Percentiles rank a stretch among this genome's conserved stretches.
phyloP scores from a whole-genome alignment of 2,329 filamentous ascomycete species.

The Microdochium paspali region DNA sequence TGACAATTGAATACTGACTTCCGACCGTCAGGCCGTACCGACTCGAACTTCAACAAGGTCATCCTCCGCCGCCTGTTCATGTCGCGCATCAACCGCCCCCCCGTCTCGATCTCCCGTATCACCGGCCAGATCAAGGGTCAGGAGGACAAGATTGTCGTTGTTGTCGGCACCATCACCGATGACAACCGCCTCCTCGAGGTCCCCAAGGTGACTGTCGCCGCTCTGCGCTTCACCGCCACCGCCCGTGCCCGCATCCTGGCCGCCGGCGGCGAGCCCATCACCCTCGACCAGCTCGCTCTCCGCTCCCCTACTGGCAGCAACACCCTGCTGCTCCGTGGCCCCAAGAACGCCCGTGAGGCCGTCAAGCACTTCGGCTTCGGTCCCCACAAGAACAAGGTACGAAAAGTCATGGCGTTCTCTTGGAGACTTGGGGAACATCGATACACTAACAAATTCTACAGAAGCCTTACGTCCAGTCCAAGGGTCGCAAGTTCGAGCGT shows the following conservation, averaged over 20 bases:
- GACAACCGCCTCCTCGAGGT: constrained; percentile 88
- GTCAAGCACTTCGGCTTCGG: constrained; percentile 99
- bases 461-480: constrained; percentile 96
- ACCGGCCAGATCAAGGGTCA: constrained; percentile 57
- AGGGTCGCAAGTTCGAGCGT: constrained; percentile 99
- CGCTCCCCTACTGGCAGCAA: constrained; percentile 92
- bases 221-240: constrained; percentile 92
- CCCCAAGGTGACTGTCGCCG: constrained; percentile 89
- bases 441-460: constrained; percentile 31
- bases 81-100: constrained; percentile 96
- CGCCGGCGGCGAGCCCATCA: constrained; percentile 90
- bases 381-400: constrained; percentile 93
- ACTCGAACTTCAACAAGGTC: constrained; percentile 97
- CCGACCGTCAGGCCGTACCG: constrained; percentile 67
- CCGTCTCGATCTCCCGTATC: constrained; percentile 90
- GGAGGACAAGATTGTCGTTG: constrained; percentile 79
- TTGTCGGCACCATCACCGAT: constrained; percentile 93
- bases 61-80: constrained; percentile 95
- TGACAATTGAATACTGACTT: background rate
- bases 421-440: background rate
- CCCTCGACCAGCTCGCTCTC: constrained; percentile 93
- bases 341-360: constrained; percentile 96
- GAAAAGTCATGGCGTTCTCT: constrained; percentile 14
- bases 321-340: constrained; percentile 92
- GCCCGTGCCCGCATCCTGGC: constrained; percentile 88